These are phyloP conservation scores for Euphorbia pulcherrima DNA, from an alignment of 345 rosid species.

Conservation along the genomic window DNA sequence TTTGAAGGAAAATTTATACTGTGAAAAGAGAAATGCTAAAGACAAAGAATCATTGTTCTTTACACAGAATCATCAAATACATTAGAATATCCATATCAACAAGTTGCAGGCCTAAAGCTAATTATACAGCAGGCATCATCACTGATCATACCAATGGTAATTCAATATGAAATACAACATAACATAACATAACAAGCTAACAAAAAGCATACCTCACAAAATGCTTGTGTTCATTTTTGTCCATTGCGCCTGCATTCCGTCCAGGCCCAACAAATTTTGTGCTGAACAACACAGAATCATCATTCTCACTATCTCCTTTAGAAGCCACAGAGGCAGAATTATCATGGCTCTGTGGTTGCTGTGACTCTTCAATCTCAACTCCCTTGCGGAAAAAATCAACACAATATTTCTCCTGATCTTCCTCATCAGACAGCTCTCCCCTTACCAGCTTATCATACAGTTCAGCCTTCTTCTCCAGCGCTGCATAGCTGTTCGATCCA, in stretches of 20 bases:
- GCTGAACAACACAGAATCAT: constrained; percentile 36
- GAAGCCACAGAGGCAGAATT: constrained; percentile 29
- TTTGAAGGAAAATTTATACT: background rate
- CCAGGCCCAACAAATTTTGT: constrained; percentile 59
- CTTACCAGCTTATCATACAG: constrained; percentile 72
- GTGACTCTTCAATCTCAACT: constrained; percentile 39
- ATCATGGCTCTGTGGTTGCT: constrained; percentile 22
- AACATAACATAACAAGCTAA: no score
- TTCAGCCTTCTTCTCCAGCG: constrained; percentile 83
- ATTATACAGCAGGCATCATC: background rate
- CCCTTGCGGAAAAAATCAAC: constrained; percentile 82
- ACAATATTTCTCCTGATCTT: constrained; percentile 79
- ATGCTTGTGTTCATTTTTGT: constrained; percentile 69
- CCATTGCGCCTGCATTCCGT: constrained; percentile 47
- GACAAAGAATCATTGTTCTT: background rate
- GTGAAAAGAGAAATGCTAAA: background rate
- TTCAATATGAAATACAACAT: background rate
- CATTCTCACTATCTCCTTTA: constrained; percentile 35
- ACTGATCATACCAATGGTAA: background rate
- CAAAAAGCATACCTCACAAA: constrained; percentile 58
- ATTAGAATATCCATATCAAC: background rate
- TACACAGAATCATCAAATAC: background rate
- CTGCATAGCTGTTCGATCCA: constrained; percentile 77
- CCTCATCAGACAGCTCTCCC: constrained; percentile 89
- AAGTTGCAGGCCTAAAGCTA: background rate